Evolutionary conservation across 164 flowering plant genomes (phyloP).

Genomic region (Nymphaea thermarum): DNA sequence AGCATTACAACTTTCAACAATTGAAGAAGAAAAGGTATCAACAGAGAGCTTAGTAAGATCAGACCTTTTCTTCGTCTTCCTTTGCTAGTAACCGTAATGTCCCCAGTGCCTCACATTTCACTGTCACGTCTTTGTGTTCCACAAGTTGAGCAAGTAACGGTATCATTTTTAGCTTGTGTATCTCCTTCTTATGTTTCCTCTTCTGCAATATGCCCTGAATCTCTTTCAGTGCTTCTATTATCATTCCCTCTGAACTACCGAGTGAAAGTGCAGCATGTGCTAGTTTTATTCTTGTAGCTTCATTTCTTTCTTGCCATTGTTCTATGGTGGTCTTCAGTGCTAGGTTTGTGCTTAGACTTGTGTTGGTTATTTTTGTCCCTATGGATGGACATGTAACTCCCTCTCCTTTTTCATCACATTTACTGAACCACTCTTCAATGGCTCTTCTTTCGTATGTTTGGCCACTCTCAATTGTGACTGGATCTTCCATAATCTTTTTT

Average conservation of each 20-base stretch:
- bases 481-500: slow-evolving; percentile 63
- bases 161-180: slow-evolving; percentile 34
- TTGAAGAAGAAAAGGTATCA: not conserved
- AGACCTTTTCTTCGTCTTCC: slow-evolving; percentile 23
- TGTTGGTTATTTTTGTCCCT: slow-evolving; percentile 32
- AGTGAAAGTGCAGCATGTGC: slow-evolving; percentile 50
- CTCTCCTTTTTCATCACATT: slow-evolving; percentile 13
- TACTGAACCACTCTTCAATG: slow-evolving; percentile 39
- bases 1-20: not conserved
- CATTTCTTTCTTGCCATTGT: slow-evolving; percentile 71
- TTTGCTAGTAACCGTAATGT: slow-evolving; percentile 31
- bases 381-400: slow-evolving; percentile 49
- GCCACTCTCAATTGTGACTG: slow-evolving; percentile 64
- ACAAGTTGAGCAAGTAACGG: slow-evolving; percentile 35
- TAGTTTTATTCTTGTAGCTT: slow-evolving; percentile 44
- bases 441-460: slow-evolving; percentile 57
- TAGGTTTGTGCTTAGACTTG: slow-evolving; percentile 28
- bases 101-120: slow-evolving; percentile 39
- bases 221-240: slow-evolving; percentile 52
- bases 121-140: slow-evolving; percentile 24
- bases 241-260: slow-evolving; percentile 48
- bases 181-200: slow-evolving; percentile 30
- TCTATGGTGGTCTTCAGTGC: slow-evolving; percentile 61
- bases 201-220: slow-evolving; percentile 32
- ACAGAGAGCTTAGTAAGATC: not conserved